Conservation (phyloP, 2,329 filamentous ascomycete genomes). For the Endothia cerciana region DNA sequence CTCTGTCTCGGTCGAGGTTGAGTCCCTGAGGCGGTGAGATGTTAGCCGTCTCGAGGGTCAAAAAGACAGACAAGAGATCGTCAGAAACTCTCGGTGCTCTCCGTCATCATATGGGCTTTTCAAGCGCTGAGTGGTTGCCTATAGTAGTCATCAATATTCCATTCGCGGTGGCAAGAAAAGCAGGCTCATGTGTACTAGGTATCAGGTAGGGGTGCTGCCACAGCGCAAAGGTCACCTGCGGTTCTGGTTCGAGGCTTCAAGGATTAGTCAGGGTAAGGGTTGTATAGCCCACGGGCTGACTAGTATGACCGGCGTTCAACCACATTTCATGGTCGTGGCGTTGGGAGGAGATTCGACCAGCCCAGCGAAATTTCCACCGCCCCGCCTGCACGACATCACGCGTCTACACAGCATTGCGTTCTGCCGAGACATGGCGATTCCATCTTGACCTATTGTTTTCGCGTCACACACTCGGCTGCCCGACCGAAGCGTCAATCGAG, state of each 20-base stretch:
- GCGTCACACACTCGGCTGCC: constrained; percentile 3
- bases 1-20: too few species aligned
- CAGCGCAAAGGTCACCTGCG: too few species aligned
- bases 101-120: neutral
- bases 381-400: neutral
- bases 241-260: too few species aligned
- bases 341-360: neutral
- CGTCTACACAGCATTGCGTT: constrained; percentile 1
- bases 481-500: neutral
- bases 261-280: neutral
- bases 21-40: neutral
- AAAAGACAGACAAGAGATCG: neutral
- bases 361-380: neutral
- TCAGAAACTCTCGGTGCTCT: neutral
- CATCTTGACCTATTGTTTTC: constrained; percentile 17
- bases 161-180: too few species aligned
- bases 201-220: too few species aligned
- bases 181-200: too few species aligned
- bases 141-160: too few species aligned
- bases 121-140: neutral
- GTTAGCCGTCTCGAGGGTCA: neutral
- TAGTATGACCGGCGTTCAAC: too few species aligned
- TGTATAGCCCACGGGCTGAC: too few species aligned
- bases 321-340: neutral
- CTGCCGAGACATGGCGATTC: constrained; percentile 28